Conservation (phyloP, 1,284 basidiomycete genomes). For the Cryptococcus neoformans region DNA sequence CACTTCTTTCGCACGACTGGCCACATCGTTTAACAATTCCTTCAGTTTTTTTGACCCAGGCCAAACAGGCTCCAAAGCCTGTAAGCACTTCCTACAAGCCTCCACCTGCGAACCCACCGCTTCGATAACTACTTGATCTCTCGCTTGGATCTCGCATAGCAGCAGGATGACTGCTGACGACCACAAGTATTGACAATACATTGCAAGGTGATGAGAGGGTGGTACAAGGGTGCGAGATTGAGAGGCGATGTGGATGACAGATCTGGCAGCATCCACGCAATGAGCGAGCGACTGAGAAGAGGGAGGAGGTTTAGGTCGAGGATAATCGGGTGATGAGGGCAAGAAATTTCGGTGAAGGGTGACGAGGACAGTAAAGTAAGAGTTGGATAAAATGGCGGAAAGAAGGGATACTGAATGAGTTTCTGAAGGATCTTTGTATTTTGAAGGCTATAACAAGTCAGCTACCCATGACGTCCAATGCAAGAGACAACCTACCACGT, state of each 20-base stretch:
- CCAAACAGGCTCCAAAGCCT: constrained; percentile 82
- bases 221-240: constrained; percentile 81
- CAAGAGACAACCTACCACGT: constrained; percentile 31
- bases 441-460: constrained; percentile 57
- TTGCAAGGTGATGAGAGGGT: constrained; percentile 80
- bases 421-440: constrained; percentile 54
- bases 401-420: constrained; percentile 52
- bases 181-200: constrained; percentile 88
- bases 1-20: constrained; percentile 42
- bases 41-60: constrained; percentile 83
- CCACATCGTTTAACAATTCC: constrained; percentile 46
- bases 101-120: constrained; percentile 79
- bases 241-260: constrained; percentile 69
- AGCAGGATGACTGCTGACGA: constrained; percentile 84
- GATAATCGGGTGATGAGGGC: constrained; percentile 42
- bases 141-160: constrained; percentile 78
- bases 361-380: constrained; percentile 82
- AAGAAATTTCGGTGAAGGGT: constrained; percentile 86
- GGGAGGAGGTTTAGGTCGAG: constrained; percentile 41
- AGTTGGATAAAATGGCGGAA: constrained; percentile 81
- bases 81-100: constrained; percentile 65
- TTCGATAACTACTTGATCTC: constrained; percentile 61
- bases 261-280: constrained; percentile 46
- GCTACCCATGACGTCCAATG: neutral
- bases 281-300: constrained; percentile 42